Base-by-base conservation (phyloP, 1,139 yeast genomes). In the Meyerozyma athensensis region DNA sequence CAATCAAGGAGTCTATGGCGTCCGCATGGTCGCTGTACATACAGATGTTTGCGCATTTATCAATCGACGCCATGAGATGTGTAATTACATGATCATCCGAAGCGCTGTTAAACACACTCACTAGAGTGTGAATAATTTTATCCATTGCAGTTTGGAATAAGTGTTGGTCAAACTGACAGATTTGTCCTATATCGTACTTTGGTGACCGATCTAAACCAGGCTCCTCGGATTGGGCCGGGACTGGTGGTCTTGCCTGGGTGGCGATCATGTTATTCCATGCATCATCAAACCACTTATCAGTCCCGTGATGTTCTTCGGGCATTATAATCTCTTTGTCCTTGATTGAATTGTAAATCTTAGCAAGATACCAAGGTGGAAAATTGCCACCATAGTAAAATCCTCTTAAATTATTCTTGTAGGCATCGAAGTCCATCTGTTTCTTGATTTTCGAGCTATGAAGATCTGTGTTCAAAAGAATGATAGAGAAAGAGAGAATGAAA, bases 251-350 rank as follows among this genome's bases (percentile, higher is more conserved):
- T 7, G 53, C 52, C 46, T 69, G 77, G 51, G 79, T 58, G 2
- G 87, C 76, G 38, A 90, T 77, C 46, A 87, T 63, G 45, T 86
- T 85, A 50, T 85, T 84, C 99, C 99, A 94, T 13, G 84, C 80
- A 53, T 86, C 92, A 54, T 90, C 97, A 61, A 90, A 92, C 80
- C 96, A 84, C 53, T 85, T 89, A 34, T 80, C 81, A 3, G 85
- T 76, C 30, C 87, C 89, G 53, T 83, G 89, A 52, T 90, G 97
- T 55, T 94, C 99, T 51, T 92, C 98, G 0, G 98, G 97, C 90
- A 94, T 86, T 39, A 94, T 87, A 45, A 92, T 92, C 59, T 94
- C 99, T 37, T 86, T 77, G 39, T 83, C 87, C 46, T 78, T 75
- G 41, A 94, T 90, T 1, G 95, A 84, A 28, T 73, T 66, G 57